Evolutionary conservation across 805 yeast genomes (phyloP), one percentile per base, ranked within the genome.

Genomic region (Yarrowia sp.): DNA sequence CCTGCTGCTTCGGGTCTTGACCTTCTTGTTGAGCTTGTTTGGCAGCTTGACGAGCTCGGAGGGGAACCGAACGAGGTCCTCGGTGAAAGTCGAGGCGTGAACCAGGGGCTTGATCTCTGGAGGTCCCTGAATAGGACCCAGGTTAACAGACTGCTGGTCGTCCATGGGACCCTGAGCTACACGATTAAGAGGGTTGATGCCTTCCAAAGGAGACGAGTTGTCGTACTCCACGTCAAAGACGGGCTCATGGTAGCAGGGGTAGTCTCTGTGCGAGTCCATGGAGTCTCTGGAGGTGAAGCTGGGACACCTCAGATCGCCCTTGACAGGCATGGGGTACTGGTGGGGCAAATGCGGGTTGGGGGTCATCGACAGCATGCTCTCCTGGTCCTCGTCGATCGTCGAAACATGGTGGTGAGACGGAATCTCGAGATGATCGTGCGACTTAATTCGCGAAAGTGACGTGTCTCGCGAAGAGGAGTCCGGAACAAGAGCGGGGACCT

Each of bases 181-280:
- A 12, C 36, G n/a, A 18, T 35, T 51, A 12, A 51, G 18, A 5
- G 58, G 58, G 13, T 51, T 51, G 12, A 51, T 51, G 7, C 42
- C 58, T 7, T 35, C 58, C 5, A 51, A 24, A 2, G 58, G 58
- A 3, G 58, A 33, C 2, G 58, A 51, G 18, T 51, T 51, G 42
- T 51, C 58, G 13, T 10, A 51, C 16, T 33, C 36, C 1, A 51
- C 58, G 6, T 32, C 41, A 18, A 51, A 51, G 0, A 35, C 58
- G 6, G 58, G 58, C 42, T 51, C 58, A 16, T 51, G 58, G 58
- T n/a, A 35, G 24, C 58, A 51, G 7, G 58, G 58, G 21, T 24
- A 24, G 32, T 51, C 58, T 1, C 22, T 42, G 4, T 41, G 10
- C 14, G 38, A 47, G 8, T 51, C 56, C n/a, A 32, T 24, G 10